Base-by-base conservation (phyloP, 164 flowering plant genomes). In the Santalum album region DNA sequence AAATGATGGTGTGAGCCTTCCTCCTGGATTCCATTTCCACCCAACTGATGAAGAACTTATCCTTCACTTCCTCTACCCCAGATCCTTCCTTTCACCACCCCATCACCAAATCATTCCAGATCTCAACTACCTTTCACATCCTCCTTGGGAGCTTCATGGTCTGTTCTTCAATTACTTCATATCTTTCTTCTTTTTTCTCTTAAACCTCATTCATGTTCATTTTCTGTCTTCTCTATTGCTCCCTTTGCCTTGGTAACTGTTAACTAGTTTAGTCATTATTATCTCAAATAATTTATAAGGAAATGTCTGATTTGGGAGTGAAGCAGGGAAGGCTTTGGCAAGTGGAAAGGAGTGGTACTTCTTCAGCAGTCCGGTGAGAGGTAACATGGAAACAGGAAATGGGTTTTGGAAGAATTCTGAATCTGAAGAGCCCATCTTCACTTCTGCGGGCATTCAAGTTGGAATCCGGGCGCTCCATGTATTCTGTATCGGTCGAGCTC, bases 41-140 rank as follows among this genome's bases (percentile, higher is more conserved):
- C 79, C 79, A 1, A 71, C 69, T 1, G 79, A 75, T 56, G 73
- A 68, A 58, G 79, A 75, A 16, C 68, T 75, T 9, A 38, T 75
- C 2, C 53, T 66, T 58, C 69, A 69, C 60, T 75, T 69, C 27
- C 71, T 71, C 34, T 54, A 46, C 23, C 49, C 23, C 12, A 68
- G 60, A 49, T 64, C 65, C 3, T 44, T 54, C 1, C 55, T 20
- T 21, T 55, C 50, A 12, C 61, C 70, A 24, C 52, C 53, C 40
- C 53, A 59, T 58, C 70, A 66, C 27, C 35, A 56, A 42, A 18
- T 68, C 52, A 66, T 75, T 25, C 79, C 79, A 25, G 63, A 75
- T 22, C 66, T 75, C 23, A 45, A 66, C 58, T 49, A 51, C 49
- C 46, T 11, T 22, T 36, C 42, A 0, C 45, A 14, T 47, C 25